These are phyloP conservation scores for Mycena galericulata DNA, from an alignment of 768 basidiomycete species.

Conservation along the genomic window DNA sequence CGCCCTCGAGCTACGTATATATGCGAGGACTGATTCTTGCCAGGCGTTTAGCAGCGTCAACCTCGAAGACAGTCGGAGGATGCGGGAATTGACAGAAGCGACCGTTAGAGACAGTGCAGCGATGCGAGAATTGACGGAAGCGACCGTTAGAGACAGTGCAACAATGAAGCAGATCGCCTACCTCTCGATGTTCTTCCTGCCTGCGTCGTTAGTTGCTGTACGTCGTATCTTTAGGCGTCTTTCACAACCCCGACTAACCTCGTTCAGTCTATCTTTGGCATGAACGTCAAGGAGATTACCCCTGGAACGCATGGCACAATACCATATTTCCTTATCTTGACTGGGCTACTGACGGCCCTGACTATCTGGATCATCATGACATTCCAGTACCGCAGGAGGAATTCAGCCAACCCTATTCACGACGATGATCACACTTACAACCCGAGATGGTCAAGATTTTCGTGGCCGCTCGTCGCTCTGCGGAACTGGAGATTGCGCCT, in stretches of 20 bases:
- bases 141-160: conserved; percentile 22
- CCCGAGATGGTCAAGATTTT: neutral
- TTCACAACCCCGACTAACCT: neutral
- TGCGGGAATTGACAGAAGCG: conserved; percentile 54
- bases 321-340: conserved; percentile 50
- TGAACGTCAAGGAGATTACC: conserved; percentile 65
- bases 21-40: neutral
- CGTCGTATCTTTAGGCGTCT: conserved; percentile 27
- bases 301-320: conserved; percentile 45
- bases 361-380: conserved; percentile 62
- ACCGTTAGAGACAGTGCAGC: conserved; percentile 56
- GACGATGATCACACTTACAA: conserved; percentile 7
- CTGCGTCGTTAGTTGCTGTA: conserved; percentile 62
- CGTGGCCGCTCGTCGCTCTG: conserved; percentile 13
- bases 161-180: conserved; percentile 68
- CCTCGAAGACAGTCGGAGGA: conserved; percentile 59
- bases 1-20: neutral
- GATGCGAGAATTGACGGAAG: neutral
- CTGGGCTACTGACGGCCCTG: conserved; percentile 55
- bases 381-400: conserved; percentile 48
- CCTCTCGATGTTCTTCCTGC: conserved; percentile 72
- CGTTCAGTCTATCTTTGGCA: conserved; percentile 62
- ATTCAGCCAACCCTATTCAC: conserved; percentile 16
- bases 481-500: no score
- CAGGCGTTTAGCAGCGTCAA: conserved; percentile 63